These are phyloP conservation scores for Ulota crispa DNA, from an alignment of 225 moss, liverwort and hornwort genomes.

Conservation along the genomic window DNA sequence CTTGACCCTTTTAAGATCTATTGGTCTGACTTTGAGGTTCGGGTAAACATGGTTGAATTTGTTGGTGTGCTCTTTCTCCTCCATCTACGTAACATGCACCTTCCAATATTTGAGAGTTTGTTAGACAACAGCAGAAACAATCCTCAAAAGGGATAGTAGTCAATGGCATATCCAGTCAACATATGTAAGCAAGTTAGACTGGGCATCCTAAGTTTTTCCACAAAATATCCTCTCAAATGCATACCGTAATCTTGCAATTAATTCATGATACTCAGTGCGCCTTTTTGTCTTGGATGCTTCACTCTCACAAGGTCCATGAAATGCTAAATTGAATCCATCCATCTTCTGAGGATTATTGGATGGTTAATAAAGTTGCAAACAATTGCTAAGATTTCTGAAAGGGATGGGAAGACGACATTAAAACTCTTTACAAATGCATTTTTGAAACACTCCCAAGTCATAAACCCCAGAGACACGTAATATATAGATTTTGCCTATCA, in stretches of 20 bases:
- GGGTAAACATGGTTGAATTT: slow-evolving; percentile 78
- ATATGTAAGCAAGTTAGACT: neutral
- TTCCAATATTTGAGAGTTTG: slow-evolving; percentile 37
- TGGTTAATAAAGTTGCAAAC: neutral
- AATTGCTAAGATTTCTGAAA: neutral
- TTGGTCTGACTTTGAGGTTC: slow-evolving; percentile 53
- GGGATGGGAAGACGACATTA: neutral
- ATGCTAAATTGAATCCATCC: neutral
- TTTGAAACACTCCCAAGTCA: neutral
- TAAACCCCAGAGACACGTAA: neutral
- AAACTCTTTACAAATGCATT: neutral
- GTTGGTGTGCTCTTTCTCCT: slow-evolving; percentile 67
- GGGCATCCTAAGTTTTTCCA: neutral
- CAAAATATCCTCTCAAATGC: neutral
- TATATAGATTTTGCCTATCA: neutral
- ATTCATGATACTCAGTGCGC: neutral
- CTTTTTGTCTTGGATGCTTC: neutral
- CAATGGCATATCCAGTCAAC: neutral
- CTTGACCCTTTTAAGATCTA: slow-evolving; percentile 68
- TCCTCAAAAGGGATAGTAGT: slow-evolving; percentile 10
- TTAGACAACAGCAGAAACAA: slow-evolving; percentile 19
- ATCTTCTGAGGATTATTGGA: slow-evolving; percentile 12
- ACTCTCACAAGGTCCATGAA: neutral
- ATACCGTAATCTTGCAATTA: neutral
- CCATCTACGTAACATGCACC: slow-evolving; percentile 60